Evolutionary conservation across 2,329 filamentous ascomycete species (phyloP), one percentile per base, ranked within the genome.

Genomic region (Sclerotinia glacialis): DNA sequence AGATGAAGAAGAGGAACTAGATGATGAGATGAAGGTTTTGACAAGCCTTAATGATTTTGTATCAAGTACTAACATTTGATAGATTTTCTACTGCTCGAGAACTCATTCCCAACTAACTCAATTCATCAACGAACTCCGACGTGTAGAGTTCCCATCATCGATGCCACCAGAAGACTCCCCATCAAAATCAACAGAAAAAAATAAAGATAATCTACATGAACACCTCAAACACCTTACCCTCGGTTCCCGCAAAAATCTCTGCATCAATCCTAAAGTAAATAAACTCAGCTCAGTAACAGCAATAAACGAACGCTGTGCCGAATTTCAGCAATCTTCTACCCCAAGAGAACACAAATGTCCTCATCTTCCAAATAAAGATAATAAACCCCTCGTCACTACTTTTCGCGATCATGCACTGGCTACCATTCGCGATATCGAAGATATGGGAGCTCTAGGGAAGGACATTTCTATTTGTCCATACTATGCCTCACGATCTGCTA

Each of bases 251-350:
- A 91, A 89, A 74, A 89, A 89, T 67, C 79, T 80, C 23, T 99
- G 95, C 78, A 97, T 99, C 78, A 97, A 99, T 72, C 85, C 90
- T 0, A 85, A 88, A 40, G 94, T 99, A 1, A 83, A 85, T 31
- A 86, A 85, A 16, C 85, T 98, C 2, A 84, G 79, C 52, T 85
- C 86, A 0, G 81, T 89, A 1, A 88, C 90, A 0, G 92, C 92
- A 7, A 97, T 99, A 79, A 99, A 98, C 74, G 95, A 99, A 76
- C 85, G 89, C 16, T 99, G 95, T 74, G 82, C 94, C 8, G 95
- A 99, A 74, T 80, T 99, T 31, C 95, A 99, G 75, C 89, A 96
- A 76, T 80, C 90, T 0, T 83, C 85, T 66, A 76, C 72, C 31
- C 79, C 86, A 1, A 81, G 85, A 65, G 84, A 88, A 16, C 87